Evolutionary conservation across 148 eudicot species (phyloP).

Genomic region (Pouteria glomerata): DNA sequence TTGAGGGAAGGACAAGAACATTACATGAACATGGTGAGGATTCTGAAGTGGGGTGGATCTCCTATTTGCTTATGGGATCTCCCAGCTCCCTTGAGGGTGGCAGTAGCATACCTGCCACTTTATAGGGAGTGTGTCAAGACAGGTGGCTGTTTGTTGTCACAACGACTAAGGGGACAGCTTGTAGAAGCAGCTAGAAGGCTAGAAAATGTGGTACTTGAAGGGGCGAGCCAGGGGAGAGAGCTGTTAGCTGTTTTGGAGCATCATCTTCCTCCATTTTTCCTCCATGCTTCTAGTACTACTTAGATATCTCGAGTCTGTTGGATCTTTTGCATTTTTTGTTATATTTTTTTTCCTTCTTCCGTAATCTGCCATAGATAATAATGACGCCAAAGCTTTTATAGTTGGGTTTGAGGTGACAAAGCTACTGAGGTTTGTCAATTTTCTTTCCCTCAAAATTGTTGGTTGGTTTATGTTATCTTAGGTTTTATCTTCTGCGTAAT

Average conservation of each 20-base stretch:
- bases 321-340: neutral
- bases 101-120: slow-evolving; percentile 85
- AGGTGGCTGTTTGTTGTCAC: slow-evolving; percentile 77
- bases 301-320: neutral
- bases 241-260: slow-evolving; percentile 74
- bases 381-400: neutral
- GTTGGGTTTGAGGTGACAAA: slow-evolving; percentile 12
- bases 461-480: no score
- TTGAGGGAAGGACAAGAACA: slow-evolving; percentile 55
- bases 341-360: neutral
- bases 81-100: slow-evolving; percentile 72
- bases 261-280: slow-evolving; percentile 78
- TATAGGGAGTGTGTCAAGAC: slow-evolving; percentile 71
- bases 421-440: neutral
- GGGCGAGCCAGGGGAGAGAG: slow-evolving; percentile 40
- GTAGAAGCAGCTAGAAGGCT: slow-evolving; percentile 80
- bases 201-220: slow-evolving; percentile 29
- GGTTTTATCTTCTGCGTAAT: no score
- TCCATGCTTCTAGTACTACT: slow-evolving; percentile 9
- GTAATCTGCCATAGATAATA: slow-evolving; percentile 2
- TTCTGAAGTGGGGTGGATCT: slow-evolving; percentile 71
- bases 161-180: slow-evolving; percentile 72
- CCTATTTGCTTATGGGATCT: slow-evolving; percentile 62
- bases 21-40: slow-evolving; percentile 58
- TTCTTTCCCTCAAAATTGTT: neutral